These are phyloP conservation scores for Scleroderma bovista DNA, from an alignment of 768 basidiomycete genomes.

Conservation along the genomic window DNA sequence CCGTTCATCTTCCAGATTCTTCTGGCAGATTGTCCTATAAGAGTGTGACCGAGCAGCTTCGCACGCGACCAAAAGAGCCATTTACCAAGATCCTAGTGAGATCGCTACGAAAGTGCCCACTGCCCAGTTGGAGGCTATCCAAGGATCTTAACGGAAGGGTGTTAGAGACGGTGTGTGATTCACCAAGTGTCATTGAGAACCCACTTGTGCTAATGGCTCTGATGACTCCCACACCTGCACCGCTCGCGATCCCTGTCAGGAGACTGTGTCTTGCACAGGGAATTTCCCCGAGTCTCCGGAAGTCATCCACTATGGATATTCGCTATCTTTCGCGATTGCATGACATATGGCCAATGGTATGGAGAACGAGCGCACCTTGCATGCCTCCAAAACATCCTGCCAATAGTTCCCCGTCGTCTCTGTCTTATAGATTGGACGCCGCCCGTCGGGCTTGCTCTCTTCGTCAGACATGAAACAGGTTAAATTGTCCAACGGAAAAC, in stretches of 20 bases:
- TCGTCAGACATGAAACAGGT: constrained; percentile 2
- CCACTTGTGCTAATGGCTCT: constrained; percentile 60
- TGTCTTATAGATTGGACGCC: constrained; percentile 22
- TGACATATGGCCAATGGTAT: constrained; percentile 4
- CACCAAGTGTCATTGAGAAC: constrained; percentile 19
- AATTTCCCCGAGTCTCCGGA: constrained; percentile 57
- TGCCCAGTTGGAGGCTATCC: constrained; percentile 75
- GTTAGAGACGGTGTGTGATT: constrained; percentile 5
- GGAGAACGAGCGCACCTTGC: constrained; percentile 20
- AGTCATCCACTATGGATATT: constrained; percentile 45
- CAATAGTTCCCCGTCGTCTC: constrained; percentile 29
- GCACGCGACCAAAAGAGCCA: constrained; percentile 8
- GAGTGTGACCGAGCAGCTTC: constrained; percentile 7
- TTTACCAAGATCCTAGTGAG: constrained; percentile 66
- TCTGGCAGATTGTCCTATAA: constrained; percentile 62
- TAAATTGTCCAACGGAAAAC: too few species aligned
- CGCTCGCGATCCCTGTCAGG: constrained; percentile 74
- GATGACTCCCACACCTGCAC: constrained; percentile 70
- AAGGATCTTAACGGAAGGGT: constrained; percentile 33
- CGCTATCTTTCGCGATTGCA: constrained; percentile 36
- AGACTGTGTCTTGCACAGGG: constrained; percentile 76
- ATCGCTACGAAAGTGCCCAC: constrained; percentile 66
- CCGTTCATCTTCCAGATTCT: constrained; percentile 48
- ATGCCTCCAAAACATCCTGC: constrained; percentile 26
- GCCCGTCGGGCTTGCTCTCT: constrained; percentile 1